Evolutionary conservation across 1,284 basidiomycete species (phyloP), one percentile per base, ranked within the genome.

Genomic region (Coniferiporia weirii): DNA sequence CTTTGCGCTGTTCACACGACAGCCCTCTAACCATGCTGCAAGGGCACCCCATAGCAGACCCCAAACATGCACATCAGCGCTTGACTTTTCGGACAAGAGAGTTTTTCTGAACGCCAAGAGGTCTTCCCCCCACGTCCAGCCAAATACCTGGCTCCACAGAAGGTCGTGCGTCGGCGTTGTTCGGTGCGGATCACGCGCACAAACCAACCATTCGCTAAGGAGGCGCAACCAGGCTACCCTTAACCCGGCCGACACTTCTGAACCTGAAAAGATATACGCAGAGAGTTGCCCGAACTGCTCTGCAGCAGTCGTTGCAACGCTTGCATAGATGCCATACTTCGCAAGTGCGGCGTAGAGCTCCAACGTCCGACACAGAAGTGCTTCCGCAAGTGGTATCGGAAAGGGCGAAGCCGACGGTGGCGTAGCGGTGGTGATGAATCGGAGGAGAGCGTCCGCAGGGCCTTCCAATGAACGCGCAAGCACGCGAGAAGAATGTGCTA

Each of bases 101-200:
- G 63, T 61, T 12, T 54, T 49, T 32, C 64, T 60, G 3, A 65
- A 61, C 1, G 67, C 64, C 9, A 82, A 65, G 1, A 87, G 70
- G 49, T 90, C 85, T 1, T 79, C 76, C 12, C 73, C 77, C 93
- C 93, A 96, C 0, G 79, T 82, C 80, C 89, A 88, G 1, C 82
- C 85, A 13, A 75, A 73, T 4, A 95, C 77, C 67, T 95, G 93
- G 56, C 87, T 92, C 95, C 95, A 98, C 3, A 91, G 76, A 50
- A 98, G 84, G 61, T 93, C 93, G 70, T 98, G 95, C 15, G 79
- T 79, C 0, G 91, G 92, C 6, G 85, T 88, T 6, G 93, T 95
- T 59, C 81, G 78, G 70, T 98, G 95, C 1, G 95, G 95, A 69
- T 98, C 91, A 19, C 84, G 80, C 0, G 94, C 91, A 65, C 93